A percentile compares a stretch with the other conserved stretches of the same genome.
These are phyloP conservation scores for Sarocladium oryzae DNA, from an alignment of 2,329 filamentous ascomycete species.

Conservation along the genomic window DNA sequence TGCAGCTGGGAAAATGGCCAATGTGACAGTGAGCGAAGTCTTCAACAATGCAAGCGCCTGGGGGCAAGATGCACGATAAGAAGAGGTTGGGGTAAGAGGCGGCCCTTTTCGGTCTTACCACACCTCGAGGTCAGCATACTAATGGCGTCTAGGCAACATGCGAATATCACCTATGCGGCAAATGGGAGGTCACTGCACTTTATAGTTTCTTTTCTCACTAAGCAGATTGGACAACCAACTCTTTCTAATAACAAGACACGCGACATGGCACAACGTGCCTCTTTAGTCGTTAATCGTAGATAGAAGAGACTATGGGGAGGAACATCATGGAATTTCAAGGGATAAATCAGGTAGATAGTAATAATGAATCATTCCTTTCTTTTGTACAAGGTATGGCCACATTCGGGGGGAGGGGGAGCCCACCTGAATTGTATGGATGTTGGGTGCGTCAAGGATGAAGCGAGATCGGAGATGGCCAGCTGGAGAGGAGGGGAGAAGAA, in stretches of 20 bases:
- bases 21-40: constrained; percentile 31
- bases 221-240: not conserved
- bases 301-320: no score
- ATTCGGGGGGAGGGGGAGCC: no score
- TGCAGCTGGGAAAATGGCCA: constrained; percentile 24
- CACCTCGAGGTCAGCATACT: not conserved
- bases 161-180: no score
- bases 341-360: no score
- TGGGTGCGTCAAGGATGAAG: no score
- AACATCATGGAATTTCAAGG: no score
- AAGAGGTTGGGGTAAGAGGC: not conserved
- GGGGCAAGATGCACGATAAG: constrained; percentile 30
- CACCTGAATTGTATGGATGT: no score
- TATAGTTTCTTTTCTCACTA: not conserved
- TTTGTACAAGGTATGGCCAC: no score
- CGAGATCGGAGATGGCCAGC: no score
- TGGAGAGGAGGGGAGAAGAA: no score
- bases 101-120: not conserved
- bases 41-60: constrained; percentile 24
- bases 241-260: not conserved
- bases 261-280: not conserved
- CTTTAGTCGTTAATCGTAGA: not conserved
- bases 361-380: no score
- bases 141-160: no score
- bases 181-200: not conserved